Base-by-base conservation (phyloP, 1,139 yeast genomes). In the Magnusiomyces tetraspermus region DNA sequence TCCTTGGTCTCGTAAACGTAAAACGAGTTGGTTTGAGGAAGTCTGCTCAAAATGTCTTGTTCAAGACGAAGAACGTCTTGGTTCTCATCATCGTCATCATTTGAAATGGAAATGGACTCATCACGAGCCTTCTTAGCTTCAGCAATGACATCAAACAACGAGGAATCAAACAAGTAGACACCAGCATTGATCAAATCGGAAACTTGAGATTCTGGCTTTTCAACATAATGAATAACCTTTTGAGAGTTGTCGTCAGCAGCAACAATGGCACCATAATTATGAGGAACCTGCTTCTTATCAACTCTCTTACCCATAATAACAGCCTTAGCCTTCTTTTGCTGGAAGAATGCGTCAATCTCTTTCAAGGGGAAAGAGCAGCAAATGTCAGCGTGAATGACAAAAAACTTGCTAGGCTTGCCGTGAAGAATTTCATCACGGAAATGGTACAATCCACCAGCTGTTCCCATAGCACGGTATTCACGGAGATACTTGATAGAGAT, bases 391-490 rank as follows among this genome's bases (percentile, higher is more conserved):
- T 80, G 83, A 60, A 80, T 75, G 51, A 80, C 79, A 55, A 79
- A 70, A 60, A 79, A 71, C 56, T 69, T 68, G 53, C 70, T 68
- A 10, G 80, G 78, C 57, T 69, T 66, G 21, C 77, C 77, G 57
- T 72, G 71, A 58, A 78, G 67, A 53, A 80, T 78, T 54, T 76
- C 79, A 60, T 79, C 81, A 56, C 80, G 70, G 68, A 79, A 80
- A 62, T 78, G 79, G 66, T 78, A 79, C 49, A 80, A 67, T 6
- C 85, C 85, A 41, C 85, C 85, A 42, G 83, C 85, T 13, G 85
- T 80, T 48, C 85, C 85, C 70, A 80, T 69, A 5, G 85, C 79
- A 62, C 74, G 73, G 62, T 78, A 78, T 63, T 80, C 85, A 48
- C 80, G 71, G 55, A 79, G 67, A 60, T 79, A 79, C 60, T 73